These are phyloP conservation scores for Tothia fuscella DNA, from an alignment of 2,329 filamentous ascomycete species.

Conservation along the genomic window DNA sequence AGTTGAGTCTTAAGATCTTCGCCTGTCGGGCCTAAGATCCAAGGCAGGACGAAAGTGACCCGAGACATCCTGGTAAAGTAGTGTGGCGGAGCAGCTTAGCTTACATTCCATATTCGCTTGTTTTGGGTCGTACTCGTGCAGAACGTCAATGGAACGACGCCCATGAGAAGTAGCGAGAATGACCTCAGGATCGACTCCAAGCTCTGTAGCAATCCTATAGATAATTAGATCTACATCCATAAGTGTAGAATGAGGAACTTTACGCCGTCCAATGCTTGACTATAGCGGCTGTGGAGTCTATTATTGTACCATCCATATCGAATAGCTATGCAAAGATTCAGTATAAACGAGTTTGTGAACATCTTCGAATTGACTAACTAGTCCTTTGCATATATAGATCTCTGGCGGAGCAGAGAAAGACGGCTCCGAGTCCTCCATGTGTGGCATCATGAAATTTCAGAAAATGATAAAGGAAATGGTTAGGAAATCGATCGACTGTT, in stretches of 20 bases:
- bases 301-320: conserved; percentile 75
- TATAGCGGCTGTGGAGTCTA: conserved; percentile 68
- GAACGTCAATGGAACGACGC: conserved; percentile 73
- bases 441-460: conserved; percentile 20
- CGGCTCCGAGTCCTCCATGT: conserved; percentile 18
- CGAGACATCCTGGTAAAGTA: background rate
- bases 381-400: conserved; percentile 29
- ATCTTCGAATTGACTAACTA: conserved; percentile 27
- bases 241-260: conserved; percentile 8
- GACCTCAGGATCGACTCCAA: conserved; percentile 70
- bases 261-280: conserved; percentile 66
- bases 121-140: conserved; percentile 66
- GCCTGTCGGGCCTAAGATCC: too few relatives aligned
- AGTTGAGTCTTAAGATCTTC: too few relatives aligned
- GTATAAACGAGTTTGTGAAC: too few relatives aligned
- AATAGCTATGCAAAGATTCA: conserved; percentile 36
- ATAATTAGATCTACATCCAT: background rate
- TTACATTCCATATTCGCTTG: conserved; percentile 89
- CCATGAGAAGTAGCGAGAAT: conserved; percentile 91
- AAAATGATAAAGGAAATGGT: too few relatives aligned
- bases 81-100: conserved; percentile 20
- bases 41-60: too few relatives aligned
- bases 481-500: too few relatives aligned
- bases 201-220: conserved; percentile 61
- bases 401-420: conserved; percentile 30